Base-by-base conservation (phyloP, 305 asterid species). In the Fraxinus paxiana region DNA sequence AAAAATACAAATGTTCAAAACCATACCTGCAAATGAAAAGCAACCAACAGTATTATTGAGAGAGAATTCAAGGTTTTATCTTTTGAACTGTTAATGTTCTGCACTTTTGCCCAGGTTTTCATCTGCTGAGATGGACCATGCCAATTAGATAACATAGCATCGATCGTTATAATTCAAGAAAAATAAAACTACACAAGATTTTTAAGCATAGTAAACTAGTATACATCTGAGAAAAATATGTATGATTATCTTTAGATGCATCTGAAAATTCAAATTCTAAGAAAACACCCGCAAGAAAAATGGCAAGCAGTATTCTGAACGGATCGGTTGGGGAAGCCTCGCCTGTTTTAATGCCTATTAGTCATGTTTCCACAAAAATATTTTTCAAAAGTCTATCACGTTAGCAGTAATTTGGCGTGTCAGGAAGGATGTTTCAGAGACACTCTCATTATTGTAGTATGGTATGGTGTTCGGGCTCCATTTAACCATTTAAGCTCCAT, bases 1-100 rank as follows among this genome's bases (percentile, higher is more conserved):
- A 43, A 30, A 26, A 81, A 37, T 56, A 61, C 18, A 34, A 35
- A 69, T 28, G 35, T 72, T 35, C 9, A 78, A 65, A 80, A 81
- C 74, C 48, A 82, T 90, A 95, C 99, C 98, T 95, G 98, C 88
- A 95, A 87, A 90, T 95, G 99, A 84, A 94, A 95, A 83, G 99
- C 97, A 63, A 91, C 97, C 91, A 95, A 86, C 43, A 90, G 91
- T 77, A 94, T 90, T 79, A 95, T 86, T 77, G 99, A 95, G 73
- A 95, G 91, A 82, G 99, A 95, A 84, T 95, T 95, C 87, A 95
- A 87, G 46, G 98, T 95, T 84, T 87, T 89, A 83, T 93, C 95
- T 86, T 87, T 95, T 76, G 99, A 93, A 85, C 97, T 91, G 86
- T 95, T 95, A 83, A 95, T 92, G 77, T 90, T 86, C 74, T 95